phyloP scores from a whole-genome alignment of 352 stramenopile species.

The Pythium rhizo-oryzae region DNA sequence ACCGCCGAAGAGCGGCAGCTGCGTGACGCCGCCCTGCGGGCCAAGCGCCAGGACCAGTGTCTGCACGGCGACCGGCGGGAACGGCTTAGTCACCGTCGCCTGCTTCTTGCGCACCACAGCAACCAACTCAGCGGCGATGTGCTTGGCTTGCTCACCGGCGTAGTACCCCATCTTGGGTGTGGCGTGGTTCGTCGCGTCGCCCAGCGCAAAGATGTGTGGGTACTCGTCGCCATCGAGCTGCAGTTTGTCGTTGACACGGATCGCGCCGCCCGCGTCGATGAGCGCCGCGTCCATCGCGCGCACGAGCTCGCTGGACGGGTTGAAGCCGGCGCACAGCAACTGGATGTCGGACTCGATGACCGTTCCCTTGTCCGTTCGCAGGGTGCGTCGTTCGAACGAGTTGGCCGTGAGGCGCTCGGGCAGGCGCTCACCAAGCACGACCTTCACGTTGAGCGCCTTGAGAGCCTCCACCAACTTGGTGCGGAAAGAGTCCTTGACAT shows the following conservation, averaged over 20 bases:
- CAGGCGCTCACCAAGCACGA: constrained; percentile 59
- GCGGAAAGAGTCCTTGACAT: constrained; percentile 54
- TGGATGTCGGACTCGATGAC: constrained; percentile 58
- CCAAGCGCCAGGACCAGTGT: constrained; percentile 45
- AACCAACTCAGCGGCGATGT: constrained; percentile 41
- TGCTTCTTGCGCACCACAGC: constrained; percentile 42
- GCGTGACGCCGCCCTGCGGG: constrained; percentile 48
- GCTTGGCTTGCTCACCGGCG: constrained; percentile 43
- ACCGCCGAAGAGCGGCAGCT: constrained; percentile 54
- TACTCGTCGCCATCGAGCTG: constrained; percentile 47
- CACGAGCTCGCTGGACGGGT: constrained; percentile 34
- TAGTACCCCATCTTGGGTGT: constrained; percentile 48
- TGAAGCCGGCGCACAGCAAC: constrained; percentile 46
- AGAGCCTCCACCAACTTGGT: constrained; percentile 36
- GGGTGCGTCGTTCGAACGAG: constrained; percentile 37
- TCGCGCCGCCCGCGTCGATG: constrained; percentile 38
- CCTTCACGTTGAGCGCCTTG: constrained; percentile 41
- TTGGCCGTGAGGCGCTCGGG: constrained; percentile 39
- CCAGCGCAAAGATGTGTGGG: constrained; percentile 54
- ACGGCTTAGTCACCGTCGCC: constrained; percentile 39
- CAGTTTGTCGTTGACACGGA: constrained; percentile 50
- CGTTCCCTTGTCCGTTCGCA: constrained; percentile 54
- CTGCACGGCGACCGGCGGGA: constrained; percentile 25
- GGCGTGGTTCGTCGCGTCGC: constrained; percentile 49
- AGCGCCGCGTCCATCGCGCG: constrained; percentile 36